Evolutionary conservation across 345 rosid genomes (phyloP).

Genomic region (Populus ilicifolia): DNA sequence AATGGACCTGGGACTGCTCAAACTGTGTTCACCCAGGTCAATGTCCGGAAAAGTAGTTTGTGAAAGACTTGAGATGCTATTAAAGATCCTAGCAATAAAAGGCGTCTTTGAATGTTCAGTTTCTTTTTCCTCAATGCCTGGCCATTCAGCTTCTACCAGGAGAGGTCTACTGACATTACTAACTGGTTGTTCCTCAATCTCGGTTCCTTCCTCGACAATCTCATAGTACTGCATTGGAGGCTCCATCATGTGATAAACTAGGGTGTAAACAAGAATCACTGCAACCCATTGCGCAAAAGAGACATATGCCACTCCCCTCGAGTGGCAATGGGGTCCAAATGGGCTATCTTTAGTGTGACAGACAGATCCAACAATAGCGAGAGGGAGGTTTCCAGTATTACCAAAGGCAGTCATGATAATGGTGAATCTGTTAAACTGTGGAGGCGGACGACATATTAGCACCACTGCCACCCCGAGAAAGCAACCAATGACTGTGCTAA

Average conservation of each 20-base stretch:
- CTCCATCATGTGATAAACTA: constrained; percentile 98
- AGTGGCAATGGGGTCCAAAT: constrained; percentile 65
- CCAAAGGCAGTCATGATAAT: constrained; percentile 91
- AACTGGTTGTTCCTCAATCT: constrained; percentile 41
- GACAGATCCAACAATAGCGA: constrained; percentile 81
- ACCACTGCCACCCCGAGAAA: constrained; percentile 72
- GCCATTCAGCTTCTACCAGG: constrained; percentile 93
- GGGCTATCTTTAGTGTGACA: constrained; percentile 66
- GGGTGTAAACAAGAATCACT: constrained; percentile 92
- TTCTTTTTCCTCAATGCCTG: constrained; percentile 90
- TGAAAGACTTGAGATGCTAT: constrained; percentile 48
- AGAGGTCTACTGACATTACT: constrained; percentile 61
- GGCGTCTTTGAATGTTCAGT: constrained; percentile 81
- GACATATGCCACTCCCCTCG: constrained; percentile 81
- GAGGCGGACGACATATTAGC: constrained; percentile 72
- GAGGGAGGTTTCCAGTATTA: constrained; percentile 74
- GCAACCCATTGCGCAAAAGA: constrained; percentile 91
- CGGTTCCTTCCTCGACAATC: constrained; percentile 63
- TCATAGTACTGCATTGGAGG: constrained; percentile 83
- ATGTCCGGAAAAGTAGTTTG: constrained; percentile 50
- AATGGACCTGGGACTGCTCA: constrained; percentile 60
- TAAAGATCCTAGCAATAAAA: constrained; percentile 65
- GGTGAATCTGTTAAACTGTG: constrained; percentile 67
- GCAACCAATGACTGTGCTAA: constrained; percentile 62
- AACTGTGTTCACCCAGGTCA: constrained; percentile 42